phyloP scores from a whole-genome alignment of 108 stramenopile genomes.

The Conticribra weissflogii region DNA sequence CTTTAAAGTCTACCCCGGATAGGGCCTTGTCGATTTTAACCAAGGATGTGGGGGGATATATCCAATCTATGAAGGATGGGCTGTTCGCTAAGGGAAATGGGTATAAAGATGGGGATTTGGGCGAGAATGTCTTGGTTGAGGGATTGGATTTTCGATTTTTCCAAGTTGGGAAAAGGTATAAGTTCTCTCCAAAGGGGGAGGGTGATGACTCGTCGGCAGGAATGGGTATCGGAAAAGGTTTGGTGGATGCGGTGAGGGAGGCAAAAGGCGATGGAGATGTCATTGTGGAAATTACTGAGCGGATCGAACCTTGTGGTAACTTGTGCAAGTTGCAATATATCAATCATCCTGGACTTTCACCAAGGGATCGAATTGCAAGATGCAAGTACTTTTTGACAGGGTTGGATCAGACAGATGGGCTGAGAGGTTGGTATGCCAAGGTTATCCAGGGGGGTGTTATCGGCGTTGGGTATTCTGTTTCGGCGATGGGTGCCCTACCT shows the following conservation, averaged over 20 bases:
- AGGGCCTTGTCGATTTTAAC: conserved; percentile 64
- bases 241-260: no score
- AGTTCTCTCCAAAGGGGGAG: conserved; percentile 17
- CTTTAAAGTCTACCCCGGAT: conserved; percentile 53
- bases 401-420: conserved; percentile 49
- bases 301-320: conserved; percentile 61
- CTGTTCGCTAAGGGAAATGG: conserved; percentile 5
- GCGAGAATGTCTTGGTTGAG: conserved; percentile 63
- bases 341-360: conserved; percentile 33
- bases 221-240: no score
- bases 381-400: conserved; percentile 49
- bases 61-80: conserved; percentile 31
- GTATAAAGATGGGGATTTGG: conserved; percentile 50
- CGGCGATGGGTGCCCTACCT: neutral
- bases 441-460: conserved; percentile 52
- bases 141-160: conserved; percentile 52
- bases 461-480: conserved; percentile 33
- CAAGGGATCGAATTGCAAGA: conserved; percentile 48
- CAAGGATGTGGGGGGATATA: conserved; percentile 40
- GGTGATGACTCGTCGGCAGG: neutral
- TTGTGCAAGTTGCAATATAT: conserved; percentile 64
- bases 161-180: conserved; percentile 48
- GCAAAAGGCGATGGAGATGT: no score
- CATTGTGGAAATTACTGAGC: conserved; percentile 64
- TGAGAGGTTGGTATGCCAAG: conserved; percentile 72